Conservation (phyloP, 2,329 filamentous ascomycete genomes). For the Cercospora sesami region DNA sequence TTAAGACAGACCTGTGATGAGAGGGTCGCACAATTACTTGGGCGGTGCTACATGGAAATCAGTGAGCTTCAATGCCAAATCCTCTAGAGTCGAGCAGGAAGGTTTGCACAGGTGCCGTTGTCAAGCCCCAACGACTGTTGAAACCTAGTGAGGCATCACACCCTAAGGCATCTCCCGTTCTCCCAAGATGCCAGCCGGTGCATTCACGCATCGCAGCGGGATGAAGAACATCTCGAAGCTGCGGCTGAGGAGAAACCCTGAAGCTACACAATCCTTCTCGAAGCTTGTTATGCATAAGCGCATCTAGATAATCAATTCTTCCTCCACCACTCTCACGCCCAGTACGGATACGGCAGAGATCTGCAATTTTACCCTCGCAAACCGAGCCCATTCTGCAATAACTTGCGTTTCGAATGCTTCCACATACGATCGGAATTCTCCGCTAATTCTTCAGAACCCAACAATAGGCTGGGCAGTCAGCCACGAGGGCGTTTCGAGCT, state of each 20-base stretch:
- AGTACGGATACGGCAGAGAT: background rate
- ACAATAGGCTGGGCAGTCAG: background rate
- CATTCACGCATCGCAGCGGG: background rate
- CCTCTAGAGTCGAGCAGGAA: background rate
- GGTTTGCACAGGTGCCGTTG: background rate
- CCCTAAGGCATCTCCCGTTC: background rate
- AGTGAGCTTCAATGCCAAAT: no score
- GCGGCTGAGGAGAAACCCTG: slow-evolving; percentile 11
- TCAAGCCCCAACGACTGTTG: background rate
- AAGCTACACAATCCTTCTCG: slow-evolving; percentile 7
- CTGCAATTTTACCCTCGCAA: background rate
- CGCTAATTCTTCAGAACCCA: background rate
- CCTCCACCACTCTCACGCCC: background rate
- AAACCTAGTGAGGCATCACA: background rate
- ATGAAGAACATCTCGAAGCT: background rate
- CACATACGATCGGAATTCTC: background rate
- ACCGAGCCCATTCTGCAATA: background rate
- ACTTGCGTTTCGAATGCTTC: background rate
- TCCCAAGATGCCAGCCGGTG: background rate
- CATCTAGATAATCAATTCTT: background rate
- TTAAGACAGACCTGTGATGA: slow-evolving; percentile 7
- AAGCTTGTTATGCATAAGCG: slow-evolving; percentile 10
- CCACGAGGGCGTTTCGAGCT: background rate
- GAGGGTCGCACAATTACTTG: background rate
- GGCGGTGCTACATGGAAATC: background rate